These are phyloP conservation scores for Lipomyces yamadae DNA, from an alignment of 805 yeast genomes.

Conservation along the genomic window DNA sequence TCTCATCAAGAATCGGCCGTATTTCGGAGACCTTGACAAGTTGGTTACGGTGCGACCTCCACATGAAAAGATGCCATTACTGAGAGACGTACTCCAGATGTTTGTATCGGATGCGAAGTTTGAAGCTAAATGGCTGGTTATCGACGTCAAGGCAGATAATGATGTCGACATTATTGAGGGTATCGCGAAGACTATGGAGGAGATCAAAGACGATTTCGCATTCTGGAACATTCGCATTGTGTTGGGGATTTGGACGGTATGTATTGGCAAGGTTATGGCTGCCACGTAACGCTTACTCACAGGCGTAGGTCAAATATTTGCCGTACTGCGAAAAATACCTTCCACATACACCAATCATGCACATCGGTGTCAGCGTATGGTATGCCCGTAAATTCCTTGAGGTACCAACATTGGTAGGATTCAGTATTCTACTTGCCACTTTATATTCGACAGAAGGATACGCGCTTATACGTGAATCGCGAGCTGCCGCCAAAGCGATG, in stretches of 20 bases:
- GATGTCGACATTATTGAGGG: slow-evolving; percentile 27
- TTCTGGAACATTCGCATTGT: slow-evolving; percentile 55
- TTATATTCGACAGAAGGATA: slow-evolving; percentile 40
- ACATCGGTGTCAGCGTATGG: slow-evolving; percentile 26
- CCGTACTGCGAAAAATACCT: slow-evolving; percentile 44
- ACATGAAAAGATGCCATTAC: slow-evolving; percentile 33
- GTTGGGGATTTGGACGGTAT: slow-evolving; percentile 60
- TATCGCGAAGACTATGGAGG: slow-evolving; percentile 25
- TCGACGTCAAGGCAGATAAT: slow-evolving; percentile 35
- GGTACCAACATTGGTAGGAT: slow-evolving; percentile 20
- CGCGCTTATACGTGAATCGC: slow-evolving; percentile 51
- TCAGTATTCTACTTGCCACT: slow-evolving; percentile 38
- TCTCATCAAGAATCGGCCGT: slow-evolving; percentile 49
- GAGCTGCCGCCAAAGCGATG: slow-evolving; percentile 54
- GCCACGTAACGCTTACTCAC: not conserved
- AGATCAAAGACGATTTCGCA: slow-evolving; percentile 48
- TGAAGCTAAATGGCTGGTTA: slow-evolving; percentile 28
- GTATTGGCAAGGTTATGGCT: slow-evolving; percentile 45
- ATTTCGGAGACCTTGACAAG: slow-evolving; percentile 47
- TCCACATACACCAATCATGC: slow-evolving; percentile 46
- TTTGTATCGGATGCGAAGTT: slow-evolving; percentile 19
- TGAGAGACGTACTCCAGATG: slow-evolving; percentile 25
- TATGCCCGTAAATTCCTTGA: slow-evolving; percentile 29
- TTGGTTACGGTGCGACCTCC: slow-evolving; percentile 46
- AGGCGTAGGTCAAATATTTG: slow-evolving; percentile 21